Conservation (phyloP, 495 filamentous ascomycete genomes). For the Aspergillus ellipticus region DNA sequence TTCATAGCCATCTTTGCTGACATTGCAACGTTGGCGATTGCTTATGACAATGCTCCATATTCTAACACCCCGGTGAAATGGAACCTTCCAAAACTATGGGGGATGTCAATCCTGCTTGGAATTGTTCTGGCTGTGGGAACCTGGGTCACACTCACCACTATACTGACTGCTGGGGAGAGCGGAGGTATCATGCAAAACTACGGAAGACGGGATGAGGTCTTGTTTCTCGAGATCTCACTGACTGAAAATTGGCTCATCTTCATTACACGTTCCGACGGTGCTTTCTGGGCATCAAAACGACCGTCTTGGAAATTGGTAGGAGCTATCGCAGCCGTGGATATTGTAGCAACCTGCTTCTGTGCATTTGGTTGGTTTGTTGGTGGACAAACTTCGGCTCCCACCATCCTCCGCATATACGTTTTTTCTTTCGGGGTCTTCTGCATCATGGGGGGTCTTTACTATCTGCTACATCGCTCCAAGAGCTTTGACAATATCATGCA, state of each 20-base stretch:
- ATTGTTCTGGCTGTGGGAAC: slow-evolving; percentile 75
- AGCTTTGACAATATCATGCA: slow-evolving; percentile 92
- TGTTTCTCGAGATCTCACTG: slow-evolving; percentile 88
- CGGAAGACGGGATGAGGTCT: slow-evolving; percentile 73
- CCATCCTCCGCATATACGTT: slow-evolving; percentile 83
- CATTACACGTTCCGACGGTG: slow-evolving; percentile 84
- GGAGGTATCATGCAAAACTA: slow-evolving; percentile 86
- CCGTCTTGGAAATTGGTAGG: slow-evolving; percentile 77
- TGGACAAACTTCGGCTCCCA: slow-evolving; percentile 65
- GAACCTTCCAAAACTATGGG: slow-evolving; percentile 91
- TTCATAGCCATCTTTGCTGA: slow-evolving; percentile 95
- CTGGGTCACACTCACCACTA: slow-evolving; percentile 79
- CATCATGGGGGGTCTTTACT: slow-evolving; percentile 63
- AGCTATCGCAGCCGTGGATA: slow-evolving; percentile 76
- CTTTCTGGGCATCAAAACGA: slow-evolving; percentile 72
- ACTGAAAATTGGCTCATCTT: slow-evolving; percentile 97
- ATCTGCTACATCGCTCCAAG: slow-evolving; percentile 69
- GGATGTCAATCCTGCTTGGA: slow-evolving; percentile 80
- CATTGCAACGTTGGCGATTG: slow-evolving; percentile 87
- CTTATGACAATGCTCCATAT: slow-evolving; percentile 90
- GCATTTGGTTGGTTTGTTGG: slow-evolving; percentile 75
- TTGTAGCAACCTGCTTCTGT: slow-evolving; percentile 78
- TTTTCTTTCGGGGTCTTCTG: slow-evolving; percentile 86
- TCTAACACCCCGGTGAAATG: slow-evolving; percentile 85
- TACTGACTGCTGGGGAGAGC: slow-evolving; percentile 59